Percentiles rank a stretch among this genome's conserved stretches.
Conservation (phyloP, 257 asterid species). For the Knoxia roxburghii region DNA sequence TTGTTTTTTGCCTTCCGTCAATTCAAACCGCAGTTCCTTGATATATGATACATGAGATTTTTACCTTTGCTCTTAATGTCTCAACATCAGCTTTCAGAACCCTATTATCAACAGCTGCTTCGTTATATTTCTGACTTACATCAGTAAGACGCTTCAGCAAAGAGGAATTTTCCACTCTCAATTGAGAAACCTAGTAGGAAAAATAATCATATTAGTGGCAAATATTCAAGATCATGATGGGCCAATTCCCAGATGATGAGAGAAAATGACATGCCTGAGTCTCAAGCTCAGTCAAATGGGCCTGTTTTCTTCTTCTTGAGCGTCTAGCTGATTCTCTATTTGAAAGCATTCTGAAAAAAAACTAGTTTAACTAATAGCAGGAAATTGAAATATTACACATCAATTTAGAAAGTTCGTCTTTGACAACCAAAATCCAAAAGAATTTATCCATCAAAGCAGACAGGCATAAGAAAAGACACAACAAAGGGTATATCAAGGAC, state of each 20-base stretch:
- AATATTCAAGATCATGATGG: background rate
- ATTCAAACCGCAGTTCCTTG: too few species aligned
- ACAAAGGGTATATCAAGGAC: background rate
- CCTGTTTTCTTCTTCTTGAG: slow-evolving; percentile 96
- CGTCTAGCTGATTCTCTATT: slow-evolving; percentile 99
- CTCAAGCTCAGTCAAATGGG: slow-evolving; percentile 90
- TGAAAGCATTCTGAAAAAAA: slow-evolving; percentile 80
- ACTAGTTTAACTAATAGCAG: slow-evolving; percentile 3
- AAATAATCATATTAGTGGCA: slow-evolving; percentile 15
- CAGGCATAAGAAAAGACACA: background rate
- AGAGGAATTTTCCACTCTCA: slow-evolving; percentile 75
- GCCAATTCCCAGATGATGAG: background rate
- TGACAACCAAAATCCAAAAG: background rate
- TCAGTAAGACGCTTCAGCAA: slow-evolving; percentile 70
- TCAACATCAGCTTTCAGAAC: slow-evolving; percentile 95
- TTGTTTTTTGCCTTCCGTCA: too few species aligned
- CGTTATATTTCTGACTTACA: slow-evolving; percentile 76
- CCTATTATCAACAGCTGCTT: slow-evolving; percentile 91
- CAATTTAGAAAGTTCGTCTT: background rate
- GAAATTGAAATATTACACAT: background rate
- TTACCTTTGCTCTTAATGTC: slow-evolving; percentile 93
- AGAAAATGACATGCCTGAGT: slow-evolving; percentile 51
- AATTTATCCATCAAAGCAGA: background rate
- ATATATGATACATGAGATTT: too few species aligned
- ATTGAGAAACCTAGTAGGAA: slow-evolving; percentile 61